Evolutionary conservation across 2,329 filamentous ascomycete genomes (phyloP).

Genomic region (Alternaria ventricosa): DNA sequence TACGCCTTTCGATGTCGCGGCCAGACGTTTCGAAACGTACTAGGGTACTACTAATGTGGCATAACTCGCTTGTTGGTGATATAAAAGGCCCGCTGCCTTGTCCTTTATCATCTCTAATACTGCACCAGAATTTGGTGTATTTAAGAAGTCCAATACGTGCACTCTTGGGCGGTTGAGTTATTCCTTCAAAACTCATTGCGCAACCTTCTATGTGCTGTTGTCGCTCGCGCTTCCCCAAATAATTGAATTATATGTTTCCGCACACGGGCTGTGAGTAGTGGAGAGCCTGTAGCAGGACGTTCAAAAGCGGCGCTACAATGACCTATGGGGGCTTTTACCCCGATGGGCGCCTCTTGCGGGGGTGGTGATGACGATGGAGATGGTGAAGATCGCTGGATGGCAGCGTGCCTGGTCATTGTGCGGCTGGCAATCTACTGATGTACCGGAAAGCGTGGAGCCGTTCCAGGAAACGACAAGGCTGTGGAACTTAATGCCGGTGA

Average conservation of each 20-base stretch:
- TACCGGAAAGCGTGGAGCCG: neutral
- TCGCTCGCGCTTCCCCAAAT: neutral
- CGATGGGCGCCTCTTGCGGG: too few relatives aligned
- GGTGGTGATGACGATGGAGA: too few relatives aligned
- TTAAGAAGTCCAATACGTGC: neutral
- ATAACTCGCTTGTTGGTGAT: neutral
- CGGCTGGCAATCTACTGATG: neutral
- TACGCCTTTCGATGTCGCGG: neutral
- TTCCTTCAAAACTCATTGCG: neutral
- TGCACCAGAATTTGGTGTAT: too few relatives aligned
- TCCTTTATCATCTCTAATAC: neutral
- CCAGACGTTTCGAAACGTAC: neutral
- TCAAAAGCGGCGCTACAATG: too few relatives aligned
- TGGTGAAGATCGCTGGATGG: too few relatives aligned
- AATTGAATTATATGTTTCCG: too few relatives aligned
- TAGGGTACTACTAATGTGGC: neutral
- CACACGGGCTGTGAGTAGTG: too few relatives aligned
- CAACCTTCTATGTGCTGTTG: neutral
- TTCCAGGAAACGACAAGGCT: too few relatives aligned
- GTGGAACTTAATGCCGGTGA: too few relatives aligned
- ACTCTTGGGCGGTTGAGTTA: neutral
- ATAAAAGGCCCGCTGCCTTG: neutral
- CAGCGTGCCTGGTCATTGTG: too few relatives aligned
- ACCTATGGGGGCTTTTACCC: too few relatives aligned
- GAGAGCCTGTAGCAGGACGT: too few relatives aligned